phyloP scores from a whole-genome alignment of 805 yeast genomes.

The Yarrowia keelungensis region DNA sequence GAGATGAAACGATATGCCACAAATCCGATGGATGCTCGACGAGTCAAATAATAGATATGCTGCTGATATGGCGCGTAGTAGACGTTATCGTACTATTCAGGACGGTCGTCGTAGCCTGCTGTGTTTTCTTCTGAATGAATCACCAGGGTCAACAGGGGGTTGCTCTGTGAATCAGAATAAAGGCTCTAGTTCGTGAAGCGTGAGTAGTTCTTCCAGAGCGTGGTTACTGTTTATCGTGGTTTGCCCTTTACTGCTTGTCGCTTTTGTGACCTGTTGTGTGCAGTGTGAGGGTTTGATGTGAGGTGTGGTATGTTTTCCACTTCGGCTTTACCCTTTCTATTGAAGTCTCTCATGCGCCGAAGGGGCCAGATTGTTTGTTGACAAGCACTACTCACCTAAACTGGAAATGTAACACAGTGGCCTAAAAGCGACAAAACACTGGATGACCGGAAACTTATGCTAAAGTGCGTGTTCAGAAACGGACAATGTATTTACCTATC shows the following conservation, averaged over 20 bases:
- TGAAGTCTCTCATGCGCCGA: constrained; percentile 35
- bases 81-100: not conserved
- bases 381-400: constrained; percentile 23
- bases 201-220: not conserved
- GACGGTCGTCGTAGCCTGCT: not conserved
- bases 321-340: constrained; percentile 36
- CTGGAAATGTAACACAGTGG: not conserved
- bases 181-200: not conserved
- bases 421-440: too few relatives aligned
- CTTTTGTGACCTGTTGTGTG: constrained; percentile 11
- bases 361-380: constrained; percentile 34
- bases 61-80: constrained; percentile 10
- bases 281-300: constrained; percentile 30
- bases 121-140: constrained; percentile 5
- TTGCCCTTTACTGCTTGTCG: constrained; percentile 5
- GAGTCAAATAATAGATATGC: constrained; percentile 1
- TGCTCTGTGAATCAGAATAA: constrained; percentile 23
- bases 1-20: not conserved
- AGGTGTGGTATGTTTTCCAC: constrained; percentile 19
- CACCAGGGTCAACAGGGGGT: constrained; percentile 31
- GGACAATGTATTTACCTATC: not conserved
- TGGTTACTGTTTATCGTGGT: not conserved
- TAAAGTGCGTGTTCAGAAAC: not conserved
- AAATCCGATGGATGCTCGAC: not conserved
- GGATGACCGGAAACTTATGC: too few relatives aligned